Evolutionary conservation across 2,329 filamentous ascomycete species (phyloP).

Genomic region (Akanthomyces lecanii): DNA sequence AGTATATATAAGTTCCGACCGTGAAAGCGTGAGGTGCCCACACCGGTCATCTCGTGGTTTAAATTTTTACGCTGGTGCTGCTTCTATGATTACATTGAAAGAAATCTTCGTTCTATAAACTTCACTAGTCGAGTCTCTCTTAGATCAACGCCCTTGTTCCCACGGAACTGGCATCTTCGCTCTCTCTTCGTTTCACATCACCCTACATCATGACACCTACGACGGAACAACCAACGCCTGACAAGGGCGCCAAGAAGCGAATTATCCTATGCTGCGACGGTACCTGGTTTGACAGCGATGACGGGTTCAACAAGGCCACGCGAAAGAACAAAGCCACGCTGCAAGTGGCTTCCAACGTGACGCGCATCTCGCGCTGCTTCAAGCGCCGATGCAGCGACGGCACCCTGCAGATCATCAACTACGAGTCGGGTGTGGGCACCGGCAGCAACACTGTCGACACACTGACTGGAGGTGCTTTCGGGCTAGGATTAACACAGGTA

Average conservation of each 20-base stretch:
- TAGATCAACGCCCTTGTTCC: neutral
- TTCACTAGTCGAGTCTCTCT: neutral
- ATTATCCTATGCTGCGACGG: conserved; percentile 51
- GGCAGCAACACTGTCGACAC: conserved; percentile 46
- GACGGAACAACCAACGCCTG: neutral
- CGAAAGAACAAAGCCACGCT: conserved; percentile 36
- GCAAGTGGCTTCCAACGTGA: conserved; percentile 56
- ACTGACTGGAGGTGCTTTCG: conserved; percentile 52
- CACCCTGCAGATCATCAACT: conserved; percentile 55
- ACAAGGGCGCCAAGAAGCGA: conserved; percentile 35
- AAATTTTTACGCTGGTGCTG: neutral
- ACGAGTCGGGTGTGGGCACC: conserved; percentile 58
- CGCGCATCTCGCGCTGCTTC: conserved; percentile 55
- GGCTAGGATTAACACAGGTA: conserved; percentile 50
- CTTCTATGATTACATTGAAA: neutral
- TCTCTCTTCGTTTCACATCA: neutral
- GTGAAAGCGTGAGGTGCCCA: neutral
- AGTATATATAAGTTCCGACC: neutral
- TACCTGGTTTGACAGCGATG: conserved; percentile 52
- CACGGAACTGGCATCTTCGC: neutral
- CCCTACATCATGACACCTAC: neutral
- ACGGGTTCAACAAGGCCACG: conserved; percentile 40
- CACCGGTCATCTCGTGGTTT: neutral
- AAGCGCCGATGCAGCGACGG: conserved; percentile 47
- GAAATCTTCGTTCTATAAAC: neutral